Conservation (phyloP, 805 yeast species). For the Teunomyces panamensis region DNA sequence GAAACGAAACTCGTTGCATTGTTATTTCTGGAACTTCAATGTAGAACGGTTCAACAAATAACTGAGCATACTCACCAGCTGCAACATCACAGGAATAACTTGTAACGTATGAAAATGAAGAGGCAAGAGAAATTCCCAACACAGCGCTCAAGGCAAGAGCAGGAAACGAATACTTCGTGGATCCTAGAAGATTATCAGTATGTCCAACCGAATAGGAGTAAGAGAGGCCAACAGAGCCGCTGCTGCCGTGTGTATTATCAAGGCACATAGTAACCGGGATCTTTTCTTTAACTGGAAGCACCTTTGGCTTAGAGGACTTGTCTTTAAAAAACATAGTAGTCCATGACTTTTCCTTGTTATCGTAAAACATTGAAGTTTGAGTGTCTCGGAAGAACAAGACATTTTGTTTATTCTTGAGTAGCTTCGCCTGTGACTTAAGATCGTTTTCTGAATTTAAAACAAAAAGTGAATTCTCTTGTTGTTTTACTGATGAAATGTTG, state of each 20-base stretch:
- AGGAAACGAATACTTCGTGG: not conserved
- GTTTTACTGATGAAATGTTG: not conserved
- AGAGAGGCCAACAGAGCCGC: not conserved
- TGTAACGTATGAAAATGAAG: not conserved
- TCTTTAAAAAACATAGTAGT: not conserved
- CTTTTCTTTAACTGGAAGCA: not conserved
- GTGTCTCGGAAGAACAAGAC: not conserved
- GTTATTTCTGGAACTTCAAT: constrained; percentile 1
- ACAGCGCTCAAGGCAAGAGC: not conserved
- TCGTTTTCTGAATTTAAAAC: constrained; percentile 1
- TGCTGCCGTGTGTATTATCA: constrained; percentile 1
- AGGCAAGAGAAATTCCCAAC: not conserved
- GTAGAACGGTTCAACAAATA: constrained; percentile 2
- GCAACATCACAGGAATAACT: not conserved
- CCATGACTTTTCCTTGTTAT: not conserved
- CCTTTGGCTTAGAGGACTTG: not conserved
- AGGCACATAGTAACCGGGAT: constrained; percentile 2
- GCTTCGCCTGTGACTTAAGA: not conserved
- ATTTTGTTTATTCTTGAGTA: constrained; percentile 1
- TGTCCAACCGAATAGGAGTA: not conserved
- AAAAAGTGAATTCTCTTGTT: not conserved
- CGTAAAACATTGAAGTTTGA: not conserved
- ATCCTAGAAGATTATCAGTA: not conserved
- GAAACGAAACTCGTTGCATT: not conserved
- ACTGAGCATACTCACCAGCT: constrained; percentile 1